These are phyloP conservation scores for Chlamydomonas schloesseri DNA, from an alignment of 139 green algal genomes.

Conservation along the genomic window DNA sequence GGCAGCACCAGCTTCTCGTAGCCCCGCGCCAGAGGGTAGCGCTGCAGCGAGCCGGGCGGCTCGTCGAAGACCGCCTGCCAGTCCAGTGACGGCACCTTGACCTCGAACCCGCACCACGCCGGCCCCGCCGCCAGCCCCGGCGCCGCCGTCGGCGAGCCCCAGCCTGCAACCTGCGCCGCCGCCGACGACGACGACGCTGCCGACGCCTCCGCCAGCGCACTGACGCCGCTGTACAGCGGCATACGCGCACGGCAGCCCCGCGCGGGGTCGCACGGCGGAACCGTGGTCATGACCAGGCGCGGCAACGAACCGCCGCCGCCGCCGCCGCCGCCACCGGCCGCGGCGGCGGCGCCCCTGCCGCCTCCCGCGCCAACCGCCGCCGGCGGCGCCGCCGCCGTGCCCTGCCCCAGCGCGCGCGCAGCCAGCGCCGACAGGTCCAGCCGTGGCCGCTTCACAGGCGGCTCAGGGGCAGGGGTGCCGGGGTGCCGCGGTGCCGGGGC, in stretches of 20 bases:
- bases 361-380: neutral
- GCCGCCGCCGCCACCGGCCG: neutral
- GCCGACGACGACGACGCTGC: neutral
- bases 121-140: neutral
- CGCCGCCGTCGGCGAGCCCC: neutral
- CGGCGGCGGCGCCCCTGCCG: neutral
- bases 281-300: neutral
- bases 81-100: neutral
- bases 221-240: too few species aligned
- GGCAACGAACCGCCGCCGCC: neutral
- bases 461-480: too few species aligned
- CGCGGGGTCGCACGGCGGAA: conserved; percentile 1
- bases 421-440: neutral
- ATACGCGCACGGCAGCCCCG: neutral
- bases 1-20: conserved; percentile 56
- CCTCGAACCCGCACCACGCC: conserved; percentile 24
- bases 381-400: neutral
- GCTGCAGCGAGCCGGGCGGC: neutral
- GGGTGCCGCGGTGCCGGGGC: too few species aligned
- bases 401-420: neutral
- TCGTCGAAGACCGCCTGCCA: conserved; percentile 33
- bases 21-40: conserved; percentile 20
- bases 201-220: neutral
- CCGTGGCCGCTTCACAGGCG: conserved; percentile 15
- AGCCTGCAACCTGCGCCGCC: neutral